Base-by-base conservation (phyloP, 139 green algal genomes). In the Raphidocelis subcapitata region DNA sequence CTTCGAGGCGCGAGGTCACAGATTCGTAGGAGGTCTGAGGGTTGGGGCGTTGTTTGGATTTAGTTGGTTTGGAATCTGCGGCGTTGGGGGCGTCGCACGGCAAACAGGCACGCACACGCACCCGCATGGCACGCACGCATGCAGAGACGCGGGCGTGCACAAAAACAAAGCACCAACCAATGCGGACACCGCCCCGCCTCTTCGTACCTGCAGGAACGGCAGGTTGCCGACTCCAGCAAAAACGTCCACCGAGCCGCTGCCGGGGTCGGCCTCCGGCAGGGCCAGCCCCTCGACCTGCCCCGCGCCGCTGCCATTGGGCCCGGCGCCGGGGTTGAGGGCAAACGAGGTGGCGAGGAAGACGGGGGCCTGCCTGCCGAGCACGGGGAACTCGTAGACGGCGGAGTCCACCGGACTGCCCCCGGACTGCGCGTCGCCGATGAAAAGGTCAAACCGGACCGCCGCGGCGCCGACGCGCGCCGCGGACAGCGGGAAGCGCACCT, bases 291-390 rank as follows among this genome's bases (percentile, higher is more conserved):
- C 77, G 10, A 54, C 63, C 36, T 56, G 47, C 24, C 65, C 61
- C 2, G 52, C 47, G 3, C 46, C 46, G 5, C 3, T 62, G 44
- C 69, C 61, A 47, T 47, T 70, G 57, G 57, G 62, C 57, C 18
- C 37, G 64, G 36, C 36, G 44, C 67, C 65, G 47, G 36, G 55
- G 1, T 56, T 31, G 23, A 88, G 44, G 4, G 82, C 72, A 66
- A 88, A 88, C 18, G 75, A 82, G 24, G 80, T 88, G 23, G 82
- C 82, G 8, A 88, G 73, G 32, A 59, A 67, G 37, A 89, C 76
- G 5, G 51, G 35, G 0, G 60, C 56, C 57, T 90, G 82, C 63
- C 67, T 79, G 74, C 49, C 75, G 3, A 80, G 54, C 26, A 82
- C 67, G 18, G 81, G 77, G 20, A 84, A 20, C 3, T 69, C 33